A percentile compares a stretch with the other conserved stretches of the same genome.
These are phyloP conservation scores for Violaceomyces palustris DNA, from an alignment of 1,284 basidiomycete genomes.

Conservation along the genomic window DNA sequence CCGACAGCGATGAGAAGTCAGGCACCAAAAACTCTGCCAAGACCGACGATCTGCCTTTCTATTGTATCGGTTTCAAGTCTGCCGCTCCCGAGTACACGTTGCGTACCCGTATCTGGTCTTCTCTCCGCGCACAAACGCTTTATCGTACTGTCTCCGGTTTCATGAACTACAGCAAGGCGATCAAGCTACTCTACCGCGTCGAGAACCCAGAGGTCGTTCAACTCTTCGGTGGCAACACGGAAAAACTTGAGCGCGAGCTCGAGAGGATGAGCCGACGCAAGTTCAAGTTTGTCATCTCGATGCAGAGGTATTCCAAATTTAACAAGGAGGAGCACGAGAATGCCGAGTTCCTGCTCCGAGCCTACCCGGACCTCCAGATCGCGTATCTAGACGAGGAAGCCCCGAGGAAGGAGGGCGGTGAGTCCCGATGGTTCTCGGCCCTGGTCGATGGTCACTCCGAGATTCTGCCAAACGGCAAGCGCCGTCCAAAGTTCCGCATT, in stretches of 20 bases:
- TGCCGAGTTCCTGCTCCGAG: slow-evolving; percentile 92
- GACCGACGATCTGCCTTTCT: slow-evolving; percentile 91
- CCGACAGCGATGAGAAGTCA: slow-evolving; percentile 56
- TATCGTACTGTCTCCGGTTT: slow-evolving; percentile 98
- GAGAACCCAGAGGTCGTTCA: slow-evolving; percentile 99
- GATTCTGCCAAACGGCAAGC: slow-evolving; percentile 79
- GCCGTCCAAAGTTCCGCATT: slow-evolving; percentile 94
- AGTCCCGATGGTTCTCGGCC: slow-evolving; percentile 88
- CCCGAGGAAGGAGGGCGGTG: slow-evolving; percentile 82
- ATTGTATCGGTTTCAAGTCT: slow-evolving; percentile 98
- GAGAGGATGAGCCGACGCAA: slow-evolving; percentile 96
- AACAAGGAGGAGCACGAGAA: slow-evolving; percentile 99
- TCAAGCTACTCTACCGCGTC: slow-evolving; percentile 98
- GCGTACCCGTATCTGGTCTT: slow-evolving; percentile 98
- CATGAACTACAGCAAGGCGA: slow-evolving; percentile 99
- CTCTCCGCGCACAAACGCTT: slow-evolving; percentile 92
- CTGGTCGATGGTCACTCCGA: slow-evolving; percentile 98
- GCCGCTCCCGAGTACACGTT: slow-evolving; percentile 97
- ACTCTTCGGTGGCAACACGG: slow-evolving; percentile 93
- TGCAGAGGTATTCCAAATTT: slow-evolving; percentile 99
- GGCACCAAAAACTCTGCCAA: slow-evolving; percentile 44
- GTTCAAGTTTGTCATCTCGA: slow-evolving; percentile 98
- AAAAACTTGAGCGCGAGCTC: slow-evolving; percentile 90
- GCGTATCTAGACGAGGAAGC: slow-evolving; percentile 97
- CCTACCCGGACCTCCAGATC: slow-evolving; percentile 98